Base-by-base conservation (phyloP, 2,329 filamentous ascomycete species). In the Ceratocystis harringtonii region DNA sequence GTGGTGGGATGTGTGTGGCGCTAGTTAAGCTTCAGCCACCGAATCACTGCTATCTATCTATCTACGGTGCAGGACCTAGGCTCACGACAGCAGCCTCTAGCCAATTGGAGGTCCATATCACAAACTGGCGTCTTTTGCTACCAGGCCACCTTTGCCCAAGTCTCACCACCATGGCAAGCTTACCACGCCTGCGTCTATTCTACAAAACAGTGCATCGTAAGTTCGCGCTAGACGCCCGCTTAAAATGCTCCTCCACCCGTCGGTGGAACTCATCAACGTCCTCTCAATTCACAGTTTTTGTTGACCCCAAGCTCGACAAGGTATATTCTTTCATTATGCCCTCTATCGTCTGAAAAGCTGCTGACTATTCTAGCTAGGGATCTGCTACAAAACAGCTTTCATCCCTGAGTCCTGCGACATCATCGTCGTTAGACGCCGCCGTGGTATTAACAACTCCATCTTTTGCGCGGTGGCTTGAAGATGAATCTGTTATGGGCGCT, bases 401-500 rank as follows among this genome's bases (percentile, higher is more conserved):
- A n/a, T 25, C 25, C 28, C 57, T 57, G 8, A 17, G 28, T 6
- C n/a, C 32, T 17, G 5, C 10, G 12, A 17, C 45, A 1, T 5
- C 57, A 36, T 28, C 55, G 22, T 28, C 63, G 5, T 63, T 50
- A 17, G 36, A 61, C 36, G 50, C 63, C 17, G 52, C 63, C 5
- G 76, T 82, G 25, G 73, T 84, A 19, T 73, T 84, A 8, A 77
- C 77, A 19, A 82, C 81, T 22, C 77, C 76, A 28, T 71, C 76
- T 17, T 77, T 81, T 63, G 75, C 79, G n/a, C 72, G 73, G 10
- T 79, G 77, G 73, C 71, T 84, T 2, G 76, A 78, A 7, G 76
- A 82, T 65, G 70, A 73, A 30, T 69, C 60, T 0, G 78, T 81
- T 67, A 76, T 80, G 71, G 48, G 64, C 4, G 63, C 61, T 10